Evolutionary conservation across 805 yeast species (phyloP).

Genomic region (Teunomyces panamensis): DNA sequence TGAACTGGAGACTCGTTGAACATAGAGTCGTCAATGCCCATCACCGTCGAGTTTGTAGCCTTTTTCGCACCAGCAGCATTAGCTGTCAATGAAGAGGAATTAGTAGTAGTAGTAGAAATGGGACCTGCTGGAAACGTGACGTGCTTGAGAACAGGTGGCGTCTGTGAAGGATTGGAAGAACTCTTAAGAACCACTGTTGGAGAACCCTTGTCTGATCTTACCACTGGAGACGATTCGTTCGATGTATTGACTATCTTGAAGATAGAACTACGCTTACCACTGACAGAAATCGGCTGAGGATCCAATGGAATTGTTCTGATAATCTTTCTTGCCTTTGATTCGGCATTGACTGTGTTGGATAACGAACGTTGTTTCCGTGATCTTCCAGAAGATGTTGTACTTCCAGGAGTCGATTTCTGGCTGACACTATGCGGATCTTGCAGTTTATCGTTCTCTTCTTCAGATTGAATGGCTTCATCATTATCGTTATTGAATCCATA

Average conservation of each 20-base stretch:
- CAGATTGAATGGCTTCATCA: slow-evolving; percentile 19
- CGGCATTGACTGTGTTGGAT: slow-evolving; percentile 60
- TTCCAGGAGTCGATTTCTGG: slow-evolving; percentile 37
- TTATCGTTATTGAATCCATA: slow-evolving; percentile 16
- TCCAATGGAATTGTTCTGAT: slow-evolving; percentile 79
- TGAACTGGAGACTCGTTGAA: slow-evolving; percentile 24
- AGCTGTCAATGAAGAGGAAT: too few relatives aligned
- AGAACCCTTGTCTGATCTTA: slow-evolving; percentile 8
- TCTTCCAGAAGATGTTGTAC: slow-evolving; percentile 31
- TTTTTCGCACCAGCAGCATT: not conserved
- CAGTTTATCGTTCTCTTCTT: slow-evolving; percentile 6
- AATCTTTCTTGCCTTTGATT: slow-evolving; percentile 68
- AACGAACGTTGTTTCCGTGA: slow-evolving; percentile 45
- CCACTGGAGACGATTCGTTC: slow-evolving; percentile 30
- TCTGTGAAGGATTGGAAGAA: not conserved
- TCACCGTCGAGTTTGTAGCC: not conserved
- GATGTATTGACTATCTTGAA: slow-evolving; percentile 36
- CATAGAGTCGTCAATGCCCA: slow-evolving; percentile 5
- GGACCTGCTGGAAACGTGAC: not conserved
- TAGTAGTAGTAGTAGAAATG: too few relatives aligned
- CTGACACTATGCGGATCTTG: slow-evolving; percentile 12
- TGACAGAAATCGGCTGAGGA: slow-evolving; percentile 67
- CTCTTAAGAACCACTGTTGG: not conserved
- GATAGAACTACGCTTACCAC: slow-evolving; percentile 33
- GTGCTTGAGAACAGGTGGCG: not conserved